phyloP scores from a whole-genome alignment of 306 rosid genomes.

The Crotalaria pallida region DNA sequence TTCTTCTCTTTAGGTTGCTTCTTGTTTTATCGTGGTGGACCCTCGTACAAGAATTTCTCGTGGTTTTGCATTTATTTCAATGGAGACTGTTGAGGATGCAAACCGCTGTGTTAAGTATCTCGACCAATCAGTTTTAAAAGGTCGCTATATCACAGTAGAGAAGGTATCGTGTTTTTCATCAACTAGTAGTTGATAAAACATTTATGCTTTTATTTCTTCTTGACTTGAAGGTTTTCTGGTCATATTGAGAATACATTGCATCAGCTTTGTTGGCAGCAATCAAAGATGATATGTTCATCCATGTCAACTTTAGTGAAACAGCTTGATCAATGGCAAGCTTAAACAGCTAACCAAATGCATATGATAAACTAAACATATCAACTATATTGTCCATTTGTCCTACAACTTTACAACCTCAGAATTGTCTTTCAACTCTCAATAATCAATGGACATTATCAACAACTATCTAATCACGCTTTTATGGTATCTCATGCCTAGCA shows the following conservation, averaged over 20 bases:
- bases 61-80: conserved; percentile 90
- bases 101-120: conserved; percentile 83
- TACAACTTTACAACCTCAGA: conserved; percentile 95
- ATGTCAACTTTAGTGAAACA: conserved; percentile 94
- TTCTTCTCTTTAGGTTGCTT: conserved; percentile 59
- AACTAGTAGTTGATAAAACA: conserved; percentile 18
- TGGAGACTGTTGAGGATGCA: conserved; percentile 78
- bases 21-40: conserved; percentile 95
- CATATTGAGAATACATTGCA: conserved; percentile 89
- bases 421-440: conserved; percentile 86
- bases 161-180: conserved; percentile 52
- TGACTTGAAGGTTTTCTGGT: conserved; percentile 91
- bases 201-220: conserved; percentile 39
- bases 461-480: conserved; percentile 84
- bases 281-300: conserved; percentile 97
- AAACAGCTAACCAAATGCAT: conserved; percentile 88
- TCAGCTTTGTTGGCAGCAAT: conserved; percentile 97
- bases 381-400: conserved; percentile 91
- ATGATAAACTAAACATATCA: conserved; percentile 97
- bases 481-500: conserved; percentile 85
- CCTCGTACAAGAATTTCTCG: conserved; percentile 88
- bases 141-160: conserved; percentile 93
- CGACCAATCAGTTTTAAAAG: conserved; percentile 91
- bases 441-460: conserved; percentile 97
- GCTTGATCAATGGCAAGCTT: conserved; percentile 94